phyloP scores from a whole-genome alignment of 306 rosid species.

The Heteromeles arbutifolia region DNA sequence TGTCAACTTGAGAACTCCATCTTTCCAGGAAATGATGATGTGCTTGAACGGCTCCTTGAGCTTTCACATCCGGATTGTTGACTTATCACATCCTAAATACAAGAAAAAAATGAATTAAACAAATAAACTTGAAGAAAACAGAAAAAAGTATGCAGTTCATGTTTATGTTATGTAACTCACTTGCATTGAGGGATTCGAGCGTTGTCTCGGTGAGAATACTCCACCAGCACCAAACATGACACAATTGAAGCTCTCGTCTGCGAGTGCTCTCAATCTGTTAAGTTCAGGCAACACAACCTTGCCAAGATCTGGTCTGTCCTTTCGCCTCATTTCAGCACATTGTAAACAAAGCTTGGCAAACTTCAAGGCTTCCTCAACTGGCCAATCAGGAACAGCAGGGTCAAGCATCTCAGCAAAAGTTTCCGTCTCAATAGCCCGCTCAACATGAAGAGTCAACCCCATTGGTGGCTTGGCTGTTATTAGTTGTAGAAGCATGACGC shows the following conservation, averaged over 20 bases:
- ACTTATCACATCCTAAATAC: conserved; percentile 1
- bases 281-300: conserved; percentile 12
- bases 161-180: not conserved
- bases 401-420: conserved; percentile 14
- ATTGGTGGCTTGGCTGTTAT: conserved; percentile 20
- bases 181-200: not conserved
- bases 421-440: conserved; percentile 5
- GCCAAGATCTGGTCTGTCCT: conserved; percentile 18
- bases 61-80: not conserved
- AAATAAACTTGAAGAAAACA: not conserved
- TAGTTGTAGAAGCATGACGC: conserved; percentile 18
- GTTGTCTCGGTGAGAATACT: not conserved
- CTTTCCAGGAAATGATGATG: not conserved
- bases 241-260: not conserved
- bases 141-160: not conserved
- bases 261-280: conserved; percentile 1
- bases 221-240: not conserved
- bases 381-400: conserved; percentile 17
- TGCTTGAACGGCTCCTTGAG: conserved; percentile 1
- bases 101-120: not conserved
- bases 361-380: conserved; percentile 9
- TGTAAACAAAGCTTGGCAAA: conserved; percentile 13
- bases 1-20: not conserved
- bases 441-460: conserved; percentile 15
- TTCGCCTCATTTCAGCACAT: conserved; percentile 15